Evolutionary conservation across 2,329 filamentous ascomycete species (phyloP).

Genomic region (Fusarium camptoceras): DNA sequence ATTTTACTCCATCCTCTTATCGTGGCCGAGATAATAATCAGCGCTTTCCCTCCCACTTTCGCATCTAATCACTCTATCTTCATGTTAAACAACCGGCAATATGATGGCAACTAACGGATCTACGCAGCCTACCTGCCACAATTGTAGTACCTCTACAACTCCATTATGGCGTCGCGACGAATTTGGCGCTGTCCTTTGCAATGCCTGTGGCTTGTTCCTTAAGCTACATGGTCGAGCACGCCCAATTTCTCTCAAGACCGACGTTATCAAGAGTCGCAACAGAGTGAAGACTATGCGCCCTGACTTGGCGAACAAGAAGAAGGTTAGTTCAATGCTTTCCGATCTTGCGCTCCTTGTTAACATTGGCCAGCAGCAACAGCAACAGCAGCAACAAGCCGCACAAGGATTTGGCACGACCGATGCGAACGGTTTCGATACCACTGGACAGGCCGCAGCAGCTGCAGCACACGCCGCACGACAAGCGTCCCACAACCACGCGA

Average conservation of each 20-base stretch:
- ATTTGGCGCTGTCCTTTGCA: constrained; percentile 94
- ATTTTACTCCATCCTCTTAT: constrained; percentile 56
- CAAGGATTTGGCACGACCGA: constrained; percentile 58
- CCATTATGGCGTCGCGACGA: constrained; percentile 98
- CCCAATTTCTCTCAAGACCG: constrained; percentile 96
- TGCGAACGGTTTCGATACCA: constrained; percentile 68
- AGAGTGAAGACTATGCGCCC: constrained; percentile 89
- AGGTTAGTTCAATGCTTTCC: constrained; percentile 64
- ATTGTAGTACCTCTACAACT: constrained; percentile 94
- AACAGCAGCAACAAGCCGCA: constrained; percentile 54
- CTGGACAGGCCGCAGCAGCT: constrained; percentile 62
- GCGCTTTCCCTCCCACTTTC: constrained; percentile 47
- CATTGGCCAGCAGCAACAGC: constrained; percentile 33
- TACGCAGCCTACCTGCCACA: constrained; percentile 93
- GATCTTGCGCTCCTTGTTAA: constrained; percentile 18
- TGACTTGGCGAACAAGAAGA: constrained; percentile 83
- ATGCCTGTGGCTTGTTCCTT: constrained; percentile 96
- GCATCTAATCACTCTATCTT: constrained; percentile 43
- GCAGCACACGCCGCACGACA: constrained; percentile 68
- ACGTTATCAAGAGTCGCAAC: constrained; percentile 99
- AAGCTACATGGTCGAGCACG: constrained; percentile 95
- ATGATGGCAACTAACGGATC: constrained; percentile 70
- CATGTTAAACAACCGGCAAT: constrained; percentile 51
- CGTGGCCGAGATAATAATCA: constrained; percentile 53
- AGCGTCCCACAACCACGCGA: constrained; percentile 79